Evolutionary conservation across 1,284 basidiomycete species (phyloP).

Genomic region (Ceratobasidium theobromae): DNA sequence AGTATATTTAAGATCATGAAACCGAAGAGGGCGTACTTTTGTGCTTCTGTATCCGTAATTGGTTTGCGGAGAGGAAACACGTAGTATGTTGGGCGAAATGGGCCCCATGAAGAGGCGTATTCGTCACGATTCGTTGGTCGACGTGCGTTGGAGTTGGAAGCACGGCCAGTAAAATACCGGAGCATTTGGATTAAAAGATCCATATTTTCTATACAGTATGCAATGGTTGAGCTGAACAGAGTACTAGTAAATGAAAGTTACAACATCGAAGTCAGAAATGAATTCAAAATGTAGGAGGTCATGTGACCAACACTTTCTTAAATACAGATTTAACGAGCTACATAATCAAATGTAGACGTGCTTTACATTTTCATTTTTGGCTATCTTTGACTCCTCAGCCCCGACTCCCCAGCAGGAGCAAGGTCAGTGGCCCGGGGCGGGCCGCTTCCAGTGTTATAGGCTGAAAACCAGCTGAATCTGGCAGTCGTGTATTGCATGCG

Average conservation of each 20-base stretch:
- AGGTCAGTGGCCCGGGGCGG: no score
- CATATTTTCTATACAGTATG: neutral
- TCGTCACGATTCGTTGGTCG: constrained; percentile 16
- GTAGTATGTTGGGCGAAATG: constrained; percentile 36
- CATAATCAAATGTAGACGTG: no score
- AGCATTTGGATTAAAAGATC: neutral
- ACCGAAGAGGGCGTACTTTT: constrained; percentile 33
- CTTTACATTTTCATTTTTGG: no score
- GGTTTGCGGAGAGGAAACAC: constrained; percentile 33
- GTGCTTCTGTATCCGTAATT: constrained; percentile 38
- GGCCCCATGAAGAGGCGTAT: constrained; percentile 34
- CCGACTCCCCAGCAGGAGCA: no score
- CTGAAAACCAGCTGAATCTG: neutral
- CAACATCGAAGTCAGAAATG: no score
- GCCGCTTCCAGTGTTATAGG: no score
- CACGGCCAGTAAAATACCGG: constrained; percentile 21
- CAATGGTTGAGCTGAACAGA: neutral
- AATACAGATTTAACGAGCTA: no score
- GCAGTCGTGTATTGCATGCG: no score
- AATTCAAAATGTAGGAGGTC: neutral
- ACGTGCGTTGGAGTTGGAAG: constrained; percentile 10
- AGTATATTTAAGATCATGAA: neutral
- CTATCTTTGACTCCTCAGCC: no score
- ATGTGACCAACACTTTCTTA: neutral
- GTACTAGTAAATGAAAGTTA: no score